Percentiles rank a stretch among this genome's conserved stretches.
Conservation (phyloP, 805 yeast genomes). For the Komagataella pastoris region DNA sequence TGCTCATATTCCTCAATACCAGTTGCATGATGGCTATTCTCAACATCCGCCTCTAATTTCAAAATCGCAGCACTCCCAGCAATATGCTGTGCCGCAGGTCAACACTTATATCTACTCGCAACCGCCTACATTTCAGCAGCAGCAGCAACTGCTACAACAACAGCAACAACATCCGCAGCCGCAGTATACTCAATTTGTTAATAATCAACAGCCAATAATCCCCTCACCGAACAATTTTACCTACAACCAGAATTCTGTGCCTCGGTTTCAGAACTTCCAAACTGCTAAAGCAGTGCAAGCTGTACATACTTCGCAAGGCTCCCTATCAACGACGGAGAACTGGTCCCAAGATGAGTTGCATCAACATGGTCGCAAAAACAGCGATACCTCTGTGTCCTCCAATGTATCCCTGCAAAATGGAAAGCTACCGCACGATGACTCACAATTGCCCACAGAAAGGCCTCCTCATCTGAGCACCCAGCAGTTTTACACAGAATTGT, state of each 20-base stretch:
- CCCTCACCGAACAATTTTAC: not conserved
- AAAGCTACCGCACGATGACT: not conserved
- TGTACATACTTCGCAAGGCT: conserved; percentile 5
- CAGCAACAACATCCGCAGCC: conserved; percentile 11
- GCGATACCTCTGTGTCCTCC: conserved; percentile 27
- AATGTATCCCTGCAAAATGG: conserved; percentile 12
- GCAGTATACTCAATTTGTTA: conserved; percentile 9
- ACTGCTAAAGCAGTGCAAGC: conserved; percentile 15
- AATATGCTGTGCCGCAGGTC: conserved; percentile 2
- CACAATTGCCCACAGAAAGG: not conserved
- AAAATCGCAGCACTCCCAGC: not conserved
- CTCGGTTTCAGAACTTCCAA: conserved; percentile 17
- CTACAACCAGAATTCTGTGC: conserved; percentile 12
- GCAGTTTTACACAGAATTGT: conserved; percentile 18
- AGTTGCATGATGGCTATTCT: not conserved
- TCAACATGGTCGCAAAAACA: conserved; percentile 19
- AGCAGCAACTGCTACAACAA: conserved; percentile 6
- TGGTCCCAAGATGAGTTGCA: conserved; percentile 20
- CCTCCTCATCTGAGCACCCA: not conserved
- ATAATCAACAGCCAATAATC: not conserved
- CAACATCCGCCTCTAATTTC: not conserved
- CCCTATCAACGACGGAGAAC: conserved; percentile 5
- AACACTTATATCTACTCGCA: conserved; percentile 3
- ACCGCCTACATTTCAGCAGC: conserved; percentile 5
- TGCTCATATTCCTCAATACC: conserved; percentile 1